Conservation (phyloP, 208 protist genomes). For the Acanthamoeba rhysodes region DNA sequence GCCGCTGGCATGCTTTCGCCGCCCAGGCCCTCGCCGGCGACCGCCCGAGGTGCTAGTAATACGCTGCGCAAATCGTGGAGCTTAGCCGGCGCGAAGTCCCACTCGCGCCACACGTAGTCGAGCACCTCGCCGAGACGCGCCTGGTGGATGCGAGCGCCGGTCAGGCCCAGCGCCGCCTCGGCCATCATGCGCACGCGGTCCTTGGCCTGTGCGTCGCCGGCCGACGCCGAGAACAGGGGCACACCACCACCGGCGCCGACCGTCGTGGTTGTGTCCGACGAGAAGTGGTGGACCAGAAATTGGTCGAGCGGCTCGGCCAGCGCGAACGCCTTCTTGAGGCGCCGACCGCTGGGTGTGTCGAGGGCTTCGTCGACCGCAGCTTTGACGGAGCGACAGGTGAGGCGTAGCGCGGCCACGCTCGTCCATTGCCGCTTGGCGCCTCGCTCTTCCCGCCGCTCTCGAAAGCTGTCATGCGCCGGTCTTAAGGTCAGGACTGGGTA, state of each 20-base stretch:
- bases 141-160: not conserved
- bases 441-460: too few relatives aligned
- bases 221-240: not conserved
- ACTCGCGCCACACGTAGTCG: slow-evolving; percentile 4
- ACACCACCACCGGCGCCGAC: not conserved
- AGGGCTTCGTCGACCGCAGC: not conserved
- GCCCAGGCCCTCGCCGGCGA: too few relatives aligned
- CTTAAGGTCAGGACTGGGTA: too few relatives aligned
- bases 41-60: not conserved
- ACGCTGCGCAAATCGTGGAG: not conserved
- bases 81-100: not conserved
- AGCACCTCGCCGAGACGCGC: not conserved
- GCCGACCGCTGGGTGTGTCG: not conserved
- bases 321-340: not conserved
- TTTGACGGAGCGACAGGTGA: slow-evolving; percentile 7
- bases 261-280: not conserved
- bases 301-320: not conserved
- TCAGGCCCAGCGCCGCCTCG: not conserved
- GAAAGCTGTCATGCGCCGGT: too few relatives aligned
- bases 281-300: not conserved
- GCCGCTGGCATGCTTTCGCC: not conserved
- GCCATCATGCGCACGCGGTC: not conserved
- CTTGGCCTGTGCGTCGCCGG: not conserved
- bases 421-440: not conserved
- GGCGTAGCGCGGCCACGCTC: not conserved